Percentiles rank a stretch among this genome's conserved stretches.
Conservation (phyloP, 2,329 filamentous ascomycete genomes). For the Calonectria pseudoreteaudii region DNA sequence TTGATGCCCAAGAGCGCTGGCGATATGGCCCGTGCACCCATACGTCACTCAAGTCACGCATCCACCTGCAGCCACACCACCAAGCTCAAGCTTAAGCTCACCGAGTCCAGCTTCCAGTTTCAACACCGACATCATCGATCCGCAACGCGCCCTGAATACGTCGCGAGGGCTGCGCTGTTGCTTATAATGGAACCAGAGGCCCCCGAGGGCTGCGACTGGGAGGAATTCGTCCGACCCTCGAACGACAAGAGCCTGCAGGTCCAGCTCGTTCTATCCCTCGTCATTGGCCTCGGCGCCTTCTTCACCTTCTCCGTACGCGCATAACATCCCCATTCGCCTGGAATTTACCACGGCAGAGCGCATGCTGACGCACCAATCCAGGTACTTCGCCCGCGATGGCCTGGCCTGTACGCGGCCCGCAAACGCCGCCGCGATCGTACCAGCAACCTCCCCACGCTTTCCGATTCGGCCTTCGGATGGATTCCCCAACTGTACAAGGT, state of each 20-base stretch:
- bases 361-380: conserved; percentile 47
- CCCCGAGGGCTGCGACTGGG: conserved; percentile 38
- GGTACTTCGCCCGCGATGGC: conserved; percentile 92
- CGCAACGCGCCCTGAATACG: neutral
- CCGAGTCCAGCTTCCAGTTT: conserved; percentile 1
- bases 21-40: conserved; percentile 16
- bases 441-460: conserved; percentile 78
- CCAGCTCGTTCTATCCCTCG: conserved; percentile 79
- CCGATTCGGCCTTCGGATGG: conserved; percentile 91
- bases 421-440: conserved; percentile 76
- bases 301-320: conserved; percentile 78
- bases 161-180: conserved; percentile 3
- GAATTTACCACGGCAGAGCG: neutral
- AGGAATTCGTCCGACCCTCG: conserved; percentile 41
- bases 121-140: neutral
- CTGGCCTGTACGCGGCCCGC: conserved; percentile 87
- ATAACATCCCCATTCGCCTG: neutral
- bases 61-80: conserved; percentile 4
- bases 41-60: conserved; percentile 24
- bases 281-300: conserved; percentile 78
- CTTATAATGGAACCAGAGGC: conserved; percentile 13
- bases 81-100: conserved; percentile 6
- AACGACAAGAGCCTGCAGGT: conserved; percentile 62
- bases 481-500: conserved; percentile 87
- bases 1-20: conserved; percentile 1